Percentiles rank a stretch among this genome's conserved stretches.
phyloP scores from a whole-genome alignment of 768 basidiomycete species.

The Cystobasidium tubakii region DNA sequence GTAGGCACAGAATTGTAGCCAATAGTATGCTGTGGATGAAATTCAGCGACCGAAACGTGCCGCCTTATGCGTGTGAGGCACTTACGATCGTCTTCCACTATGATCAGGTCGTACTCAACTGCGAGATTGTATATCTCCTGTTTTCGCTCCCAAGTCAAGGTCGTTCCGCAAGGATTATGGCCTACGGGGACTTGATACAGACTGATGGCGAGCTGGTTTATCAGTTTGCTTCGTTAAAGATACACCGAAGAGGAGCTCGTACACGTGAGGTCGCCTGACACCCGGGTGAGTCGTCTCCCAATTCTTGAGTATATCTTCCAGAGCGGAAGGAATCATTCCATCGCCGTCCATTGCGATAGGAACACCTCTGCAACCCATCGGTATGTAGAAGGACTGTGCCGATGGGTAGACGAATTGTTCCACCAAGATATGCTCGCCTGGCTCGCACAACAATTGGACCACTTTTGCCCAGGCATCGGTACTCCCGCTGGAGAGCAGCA shows the following conservation, averaged over 20 bases:
- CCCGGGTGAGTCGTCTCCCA: conserved; percentile 69
- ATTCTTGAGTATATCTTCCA: conserved; percentile 58
- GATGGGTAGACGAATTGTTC: conserved; percentile 73
- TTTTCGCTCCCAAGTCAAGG: conserved; percentile 62
- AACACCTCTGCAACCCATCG: conserved; percentile 22
- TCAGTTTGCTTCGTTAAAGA: background rate
- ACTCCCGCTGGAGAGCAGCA: conserved; percentile 2
- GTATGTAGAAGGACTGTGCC: conserved; percentile 48
- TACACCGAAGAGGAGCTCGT: background rate
- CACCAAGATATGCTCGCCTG: conserved; percentile 53
- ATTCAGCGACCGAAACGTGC: background rate
- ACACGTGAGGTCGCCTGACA: conserved; percentile 57
- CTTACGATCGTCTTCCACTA: conserved; percentile 52
- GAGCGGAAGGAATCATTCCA: conserved; percentile 61
- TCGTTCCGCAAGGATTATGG: conserved; percentile 73
- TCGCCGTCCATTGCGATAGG: conserved; percentile 62
- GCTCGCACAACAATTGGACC: conserved; percentile 52
- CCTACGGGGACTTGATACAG: conserved; percentile 52
- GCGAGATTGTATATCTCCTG: conserved; percentile 72
- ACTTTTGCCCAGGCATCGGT: conserved; percentile 57
- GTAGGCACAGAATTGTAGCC: conserved; percentile 41
- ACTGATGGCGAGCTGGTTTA: background rate
- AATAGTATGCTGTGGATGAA: conserved; percentile 43
- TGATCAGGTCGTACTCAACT: conserved; percentile 60
- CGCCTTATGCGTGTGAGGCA: background rate